These are phyloP conservation scores for Melanogaster broomeanus DNA, from an alignment of 768 basidiomycete genomes.

Conservation along the genomic window DNA sequence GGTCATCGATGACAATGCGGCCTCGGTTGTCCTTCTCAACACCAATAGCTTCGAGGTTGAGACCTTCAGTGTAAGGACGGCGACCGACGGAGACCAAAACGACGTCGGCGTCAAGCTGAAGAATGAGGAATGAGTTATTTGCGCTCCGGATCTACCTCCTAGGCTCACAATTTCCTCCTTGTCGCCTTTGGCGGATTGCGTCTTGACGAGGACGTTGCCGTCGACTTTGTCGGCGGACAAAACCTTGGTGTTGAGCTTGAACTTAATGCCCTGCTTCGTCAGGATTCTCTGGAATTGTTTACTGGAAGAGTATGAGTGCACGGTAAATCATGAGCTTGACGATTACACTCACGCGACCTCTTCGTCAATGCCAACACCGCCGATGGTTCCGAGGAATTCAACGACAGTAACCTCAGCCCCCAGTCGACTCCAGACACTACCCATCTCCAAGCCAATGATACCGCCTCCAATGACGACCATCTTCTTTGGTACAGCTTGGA, in stretches of 20 bases:
- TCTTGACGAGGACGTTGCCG: slow-evolving; percentile 81
- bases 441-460: slow-evolving; percentile 96
- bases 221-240: slow-evolving; percentile 85
- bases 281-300: slow-evolving; percentile 94
- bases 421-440: slow-evolving; percentile 95
- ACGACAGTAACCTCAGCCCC: slow-evolving; percentile 49
- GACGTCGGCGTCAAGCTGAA: slow-evolving; percentile 88
- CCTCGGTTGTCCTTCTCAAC: slow-evolving; percentile 90
- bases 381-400: slow-evolving; percentile 38
- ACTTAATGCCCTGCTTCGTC: slow-evolving; percentile 93
- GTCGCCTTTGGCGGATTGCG: slow-evolving; percentile 91
- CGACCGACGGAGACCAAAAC: slow-evolving; percentile 96
- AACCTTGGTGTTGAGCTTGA: slow-evolving; percentile 97
- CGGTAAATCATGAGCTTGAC: not conserved
- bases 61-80: slow-evolving; percentile 84
- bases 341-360: slow-evolving; percentile 77
- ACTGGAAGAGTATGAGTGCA: slow-evolving; percentile 38
- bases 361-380: slow-evolving; percentile 93
- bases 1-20: slow-evolving; percentile 90
- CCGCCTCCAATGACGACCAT: slow-evolving; percentile 96
- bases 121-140: not conserved
- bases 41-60: slow-evolving; percentile 88
- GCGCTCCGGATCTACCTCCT: too few relatives aligned
- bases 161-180: slow-evolving; percentile 47
- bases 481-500: slow-evolving; percentile 89